Percentiles rank a stretch among this genome's conserved stretches.
These are phyloP conservation scores for Pseudofabraea citricarpa DNA, from an alignment of 2,329 filamentous ascomycete species.

Conservation along the genomic window DNA sequence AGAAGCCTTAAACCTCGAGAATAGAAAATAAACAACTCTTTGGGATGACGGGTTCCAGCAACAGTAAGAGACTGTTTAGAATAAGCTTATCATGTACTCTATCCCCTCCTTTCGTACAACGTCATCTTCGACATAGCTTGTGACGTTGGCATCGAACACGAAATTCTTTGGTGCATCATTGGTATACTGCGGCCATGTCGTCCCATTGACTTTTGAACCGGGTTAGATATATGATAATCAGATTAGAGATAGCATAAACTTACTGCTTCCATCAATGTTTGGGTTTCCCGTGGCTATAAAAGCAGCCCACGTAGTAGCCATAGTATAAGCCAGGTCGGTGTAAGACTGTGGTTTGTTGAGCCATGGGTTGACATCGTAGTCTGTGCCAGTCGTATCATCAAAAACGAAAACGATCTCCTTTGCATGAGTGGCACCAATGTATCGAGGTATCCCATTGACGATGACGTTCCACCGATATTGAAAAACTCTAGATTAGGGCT, in stretches of 20 bases:
- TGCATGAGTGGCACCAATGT: conserved; percentile 29
- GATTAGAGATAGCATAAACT: not conserved
- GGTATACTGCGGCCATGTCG: not conserved
- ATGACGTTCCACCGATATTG: conserved; percentile 39
- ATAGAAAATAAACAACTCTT: too few species aligned
- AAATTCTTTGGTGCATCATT: not conserved
- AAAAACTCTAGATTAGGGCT: conserved; percentile 13
- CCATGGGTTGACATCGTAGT: conserved; percentile 36
- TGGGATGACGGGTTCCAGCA: too few species aligned
- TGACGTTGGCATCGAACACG: not conserved
- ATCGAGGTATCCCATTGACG: conserved; percentile 22
- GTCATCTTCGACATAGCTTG: not conserved
- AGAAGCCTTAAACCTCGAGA: too few species aligned
- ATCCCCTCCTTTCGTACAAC: not conserved
- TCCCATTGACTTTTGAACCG: not conserved
- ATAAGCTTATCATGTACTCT: not conserved
- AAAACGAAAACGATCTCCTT: conserved; percentile 49
- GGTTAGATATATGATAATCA: not conserved
- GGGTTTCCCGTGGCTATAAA: conserved; percentile 3
- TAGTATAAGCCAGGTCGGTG: not conserved
- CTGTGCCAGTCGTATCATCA: conserved; percentile 41
- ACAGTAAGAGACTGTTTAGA: not conserved
- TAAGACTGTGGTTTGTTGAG: not conserved
- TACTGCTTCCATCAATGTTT: conserved; percentile 4
- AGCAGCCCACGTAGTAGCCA: conserved; percentile 2